A percentile compares a stretch with the other conserved stretches of the same genome.
Evolutionary conservation across 2,329 filamentous ascomycete species (phyloP).

Genomic region (Acephala macrosclerotiorum): DNA sequence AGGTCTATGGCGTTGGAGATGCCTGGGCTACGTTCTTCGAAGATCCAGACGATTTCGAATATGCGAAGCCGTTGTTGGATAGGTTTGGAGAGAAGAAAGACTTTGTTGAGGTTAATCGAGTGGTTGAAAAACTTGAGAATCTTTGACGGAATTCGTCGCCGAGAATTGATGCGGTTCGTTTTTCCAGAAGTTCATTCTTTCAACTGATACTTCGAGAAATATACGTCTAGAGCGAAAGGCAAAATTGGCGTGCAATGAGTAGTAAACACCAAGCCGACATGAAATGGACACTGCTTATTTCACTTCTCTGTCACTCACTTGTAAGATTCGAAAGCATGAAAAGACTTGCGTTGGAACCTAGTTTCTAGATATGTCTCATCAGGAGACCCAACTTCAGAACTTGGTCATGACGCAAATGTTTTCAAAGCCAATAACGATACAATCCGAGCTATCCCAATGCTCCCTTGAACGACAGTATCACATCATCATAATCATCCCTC

Average conservation of each 20-base stretch:
- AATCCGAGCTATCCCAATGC: neutral
- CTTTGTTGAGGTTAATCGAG: neutral
- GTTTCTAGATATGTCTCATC: neutral
- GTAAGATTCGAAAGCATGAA: no score
- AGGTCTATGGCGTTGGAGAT: no score
- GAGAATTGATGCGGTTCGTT: neutral
- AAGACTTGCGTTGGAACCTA: neutral
- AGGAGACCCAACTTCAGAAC: neutral
- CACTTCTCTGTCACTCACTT: no score
- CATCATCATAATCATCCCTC: neutral
- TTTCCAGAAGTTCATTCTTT: neutral
- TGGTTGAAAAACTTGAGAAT: neutral
- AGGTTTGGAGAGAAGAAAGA: neutral
- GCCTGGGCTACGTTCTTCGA: no score
- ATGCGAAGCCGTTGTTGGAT: neutral
- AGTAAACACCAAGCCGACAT: no score
- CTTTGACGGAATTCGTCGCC: no score
- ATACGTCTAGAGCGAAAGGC: no score
- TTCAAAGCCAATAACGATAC: neutral
- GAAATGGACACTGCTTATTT: no score
- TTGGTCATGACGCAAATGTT: neutral
- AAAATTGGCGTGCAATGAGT: no score
- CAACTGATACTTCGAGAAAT: neutral
- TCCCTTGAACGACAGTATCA: neutral
- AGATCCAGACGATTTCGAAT: neutral